Percentiles rank a stretch among this genome's conserved stretches.
Conservation (phyloP, 2,329 filamentous ascomycete genomes). For the Rhexocercosporidium sp. region DNA sequence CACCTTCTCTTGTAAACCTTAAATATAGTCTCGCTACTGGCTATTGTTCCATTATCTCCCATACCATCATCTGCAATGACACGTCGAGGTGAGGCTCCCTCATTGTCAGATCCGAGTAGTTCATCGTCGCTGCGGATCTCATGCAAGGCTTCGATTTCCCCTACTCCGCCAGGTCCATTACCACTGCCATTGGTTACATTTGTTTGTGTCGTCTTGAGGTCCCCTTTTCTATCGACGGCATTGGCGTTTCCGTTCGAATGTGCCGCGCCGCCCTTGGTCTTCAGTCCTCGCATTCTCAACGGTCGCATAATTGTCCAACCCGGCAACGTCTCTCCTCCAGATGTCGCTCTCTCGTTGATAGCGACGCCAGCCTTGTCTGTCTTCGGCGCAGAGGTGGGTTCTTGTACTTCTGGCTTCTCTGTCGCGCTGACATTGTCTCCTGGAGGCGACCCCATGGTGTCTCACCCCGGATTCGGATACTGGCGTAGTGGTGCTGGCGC, state of each 20-base stretch:
- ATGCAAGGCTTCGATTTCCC: slow-evolving; percentile 34
- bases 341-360: slow-evolving; percentile 17
- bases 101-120: slow-evolving; percentile 33
- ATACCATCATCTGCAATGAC: slow-evolving; percentile 8
- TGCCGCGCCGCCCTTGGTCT: slow-evolving; percentile 18
- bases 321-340: slow-evolving; percentile 23
- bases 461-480: slow-evolving; percentile 16
- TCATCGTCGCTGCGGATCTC: slow-evolving; percentile 41
- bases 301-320: slow-evolving; percentile 37
- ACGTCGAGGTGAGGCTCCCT: slow-evolving; percentile 11
- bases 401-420: slow-evolving; percentile 16
- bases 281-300: slow-evolving; percentile 31
- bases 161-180: slow-evolving; percentile 17
- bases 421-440: slow-evolving; percentile 9
- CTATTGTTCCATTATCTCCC: slow-evolving; percentile 10
- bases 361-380: slow-evolving; percentile 7
- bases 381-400: slow-evolving; percentile 12
- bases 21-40: slow-evolving; percentile 41
- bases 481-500: slow-evolving; percentile 6
- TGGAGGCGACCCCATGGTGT: slow-evolving; percentile 12
- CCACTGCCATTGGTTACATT: slow-evolving; percentile 26
- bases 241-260: slow-evolving; percentile 11
- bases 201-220: slow-evolving; percentile 28
- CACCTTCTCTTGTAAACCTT: slow-evolving; percentile 83
- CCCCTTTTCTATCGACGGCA: slow-evolving; percentile 21